Base-by-base conservation (phyloP, 139 green algal genomes). In the Micractinium sp. region DNA sequence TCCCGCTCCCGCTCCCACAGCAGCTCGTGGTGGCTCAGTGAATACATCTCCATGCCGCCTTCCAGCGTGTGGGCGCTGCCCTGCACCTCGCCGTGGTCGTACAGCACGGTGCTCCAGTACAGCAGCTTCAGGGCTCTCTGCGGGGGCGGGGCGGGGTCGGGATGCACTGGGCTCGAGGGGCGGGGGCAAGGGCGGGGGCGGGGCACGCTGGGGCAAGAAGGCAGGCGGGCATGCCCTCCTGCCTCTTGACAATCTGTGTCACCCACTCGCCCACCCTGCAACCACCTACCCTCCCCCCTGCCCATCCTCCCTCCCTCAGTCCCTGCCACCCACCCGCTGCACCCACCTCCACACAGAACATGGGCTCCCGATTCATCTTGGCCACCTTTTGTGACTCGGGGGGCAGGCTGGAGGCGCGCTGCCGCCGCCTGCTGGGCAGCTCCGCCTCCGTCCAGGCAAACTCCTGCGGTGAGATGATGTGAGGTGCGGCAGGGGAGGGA, bases 361-460 rank as follows among this genome's bases (percentile, higher is more conserved):
- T 87, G 66, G 83, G 83, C 83, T 87, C 83, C 67, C 67, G 66
- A 12, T 77, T 25, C 0, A 78, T 63, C 56, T 66, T 63, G 19
- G 23, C 63, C 14, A 66, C 33, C n/a, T 71, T 75, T 66, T 2
- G 13, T 16, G 81, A 86, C 56, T 56, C 56, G n/a, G 81, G 81
- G 0, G 81, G 81, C 41, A 92, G 89, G 41, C 56, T 78, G 63
- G 89, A 92, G 15, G 69, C 41, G 16, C 92, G 78, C 23, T 87
- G 80, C 7, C 38, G 60, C 83, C 86, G 80, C 84, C n/a, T 20
- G 15, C 41, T 25, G 19, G 67, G 47, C 33, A 89, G 39, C 25
- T 94, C 89, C 1, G 56, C 36, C 81, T 94, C 92, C 31, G 87
- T 93, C 92, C 92, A 94, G 0, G 91, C 91, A 89, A 94, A 92